Evolutionary conservation across 345 rosid species (phyloP).

Genomic region (Conringia planisiliqua): DNA sequence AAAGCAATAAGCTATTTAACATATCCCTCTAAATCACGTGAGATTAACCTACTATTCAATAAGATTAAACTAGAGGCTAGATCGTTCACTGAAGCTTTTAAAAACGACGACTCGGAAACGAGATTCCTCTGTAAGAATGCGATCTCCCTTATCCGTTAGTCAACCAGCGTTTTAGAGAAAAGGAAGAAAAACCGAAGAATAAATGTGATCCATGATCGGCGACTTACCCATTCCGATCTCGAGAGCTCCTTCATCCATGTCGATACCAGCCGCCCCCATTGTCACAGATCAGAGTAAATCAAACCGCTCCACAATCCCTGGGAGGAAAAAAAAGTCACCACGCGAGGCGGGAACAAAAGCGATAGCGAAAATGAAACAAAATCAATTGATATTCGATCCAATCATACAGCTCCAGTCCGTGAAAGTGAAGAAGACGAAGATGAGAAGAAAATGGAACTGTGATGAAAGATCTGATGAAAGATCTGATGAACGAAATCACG

Average conservation of each 20-base stretch:
- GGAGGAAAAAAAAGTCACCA: background rate
- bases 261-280: slow-evolving; percentile 45
- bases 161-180: background rate
- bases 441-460: background rate
- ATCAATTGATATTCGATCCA: background rate
- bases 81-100: background rate
- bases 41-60: background rate
- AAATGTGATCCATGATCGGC: background rate
- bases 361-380: slow-evolving; percentile 3
- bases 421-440: background rate
- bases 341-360: slow-evolving; percentile 7
- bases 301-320: slow-evolving; percentile 15
- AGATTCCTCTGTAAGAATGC: background rate
- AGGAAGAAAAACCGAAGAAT: background rate
- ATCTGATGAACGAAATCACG: slow-evolving; percentile 20
- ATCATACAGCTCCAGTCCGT: background rate
- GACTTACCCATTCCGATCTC: slow-evolving; percentile 92
- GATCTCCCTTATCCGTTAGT: background rate
- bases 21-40: background rate
- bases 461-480: slow-evolving; percentile 23
- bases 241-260: slow-evolving; percentile 68
- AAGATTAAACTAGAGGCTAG: background rate
- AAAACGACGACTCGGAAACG: background rate
- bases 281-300: slow-evolving; percentile 30
- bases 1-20: background rate